Base-by-base conservation (phyloP, 495 filamentous ascomycete species). In the Daldinia caldariorum region DNA sequence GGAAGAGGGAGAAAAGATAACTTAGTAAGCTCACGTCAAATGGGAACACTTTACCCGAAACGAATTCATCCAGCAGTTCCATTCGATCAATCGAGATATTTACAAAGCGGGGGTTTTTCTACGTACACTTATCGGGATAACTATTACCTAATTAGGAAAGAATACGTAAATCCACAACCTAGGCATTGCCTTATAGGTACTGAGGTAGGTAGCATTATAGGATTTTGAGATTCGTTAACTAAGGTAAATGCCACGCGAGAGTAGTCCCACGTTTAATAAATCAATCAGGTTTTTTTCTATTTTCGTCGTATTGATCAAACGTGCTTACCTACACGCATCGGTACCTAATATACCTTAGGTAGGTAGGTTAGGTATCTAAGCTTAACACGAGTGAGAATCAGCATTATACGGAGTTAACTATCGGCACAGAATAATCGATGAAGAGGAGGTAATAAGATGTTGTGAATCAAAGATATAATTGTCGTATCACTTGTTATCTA, bases 21-120 rank as follows among this genome's bases (percentile, higher is more conserved):
- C 26, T 53, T 53, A 53, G 43, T 53, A 53, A 53, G 22, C 49
- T 53, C 22, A 53, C 29, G 29, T 53, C 32, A 0, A 53, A 32
- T 14, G 12, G 49, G 31, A 53, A 53, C n/a, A 32, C 13, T 8
- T 53, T 14, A 22, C 5, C 18, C 16, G 43, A 47, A 9, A 47
- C 43, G 9, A 47, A 47, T 47, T 18, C 18, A 5, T 22, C 18
- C 43, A 16, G 18, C 43, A 47, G 43, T 47, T 47, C 43, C 4
- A 13, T 16, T 5, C 8, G 20, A 10, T 2, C 1, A 22, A 3
- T 22, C n/a, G 9, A 22, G 22, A 47, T 7, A 47, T 47, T 9
- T 20, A 3, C 43, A 20, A 18, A 47, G 6, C 7, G 41, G 43
- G 43, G 43, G 18, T 47, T 47, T 20, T 9, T 6, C 3, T 12